Base-by-base conservation (phyloP, 2,329 filamentous ascomycete genomes). In the Emmonsiellopsis sp. region DNA sequence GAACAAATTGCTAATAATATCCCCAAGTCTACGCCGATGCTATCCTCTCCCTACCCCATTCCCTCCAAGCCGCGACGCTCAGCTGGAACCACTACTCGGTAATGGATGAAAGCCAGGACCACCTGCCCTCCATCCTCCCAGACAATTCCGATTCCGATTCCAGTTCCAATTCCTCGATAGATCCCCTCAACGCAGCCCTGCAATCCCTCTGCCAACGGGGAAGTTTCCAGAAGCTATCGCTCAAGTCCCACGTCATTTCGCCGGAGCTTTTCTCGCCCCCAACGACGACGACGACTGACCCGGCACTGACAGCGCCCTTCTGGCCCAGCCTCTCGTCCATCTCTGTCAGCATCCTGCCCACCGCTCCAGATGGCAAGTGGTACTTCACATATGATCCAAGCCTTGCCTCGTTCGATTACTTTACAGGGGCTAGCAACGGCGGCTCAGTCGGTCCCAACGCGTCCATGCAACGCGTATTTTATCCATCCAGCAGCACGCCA, bases 261-360 rank as follows among this genome's bases (percentile, higher is more conserved):
- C 48, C 48, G 8, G 48, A 40, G 31, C 31, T 50, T 13, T 50
- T 50, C 34, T 50, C 32, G 48, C 48, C 48, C 11, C 41, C 13
- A 15, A 6, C n/a, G n/a, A n/a, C n/a, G n/a, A n/a, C 35, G 7
- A n/a, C n/a, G 7, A 15, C n/a, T 13, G n/a, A 5, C 20, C 20
- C 16, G 9, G 9, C 10, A 9, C 48, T 32, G 15, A 41, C 31
- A 3, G 40, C 48, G 5, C 48, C 48, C 4, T 41, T 4, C 35
- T 50, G 48, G 48, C 48, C 30, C 6, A 50, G 40, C 8, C 11
- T 50, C n/a, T 3, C 7, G n/a, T 15, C n/a, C 8, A 41, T 50
- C 8, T 8, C 11, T 5, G 8, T 50, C 13, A 5, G 9, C 15
- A 10, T 38, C 9, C 10, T n/a, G 8, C 11, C 34, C 31, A 16